Percentiles rank a stretch among this genome's conserved stretches.
These are phyloP conservation scores for Epichloe hybrida DNA, from an alignment of 2,329 filamentous ascomycete genomes.

Conservation along the genomic window DNA sequence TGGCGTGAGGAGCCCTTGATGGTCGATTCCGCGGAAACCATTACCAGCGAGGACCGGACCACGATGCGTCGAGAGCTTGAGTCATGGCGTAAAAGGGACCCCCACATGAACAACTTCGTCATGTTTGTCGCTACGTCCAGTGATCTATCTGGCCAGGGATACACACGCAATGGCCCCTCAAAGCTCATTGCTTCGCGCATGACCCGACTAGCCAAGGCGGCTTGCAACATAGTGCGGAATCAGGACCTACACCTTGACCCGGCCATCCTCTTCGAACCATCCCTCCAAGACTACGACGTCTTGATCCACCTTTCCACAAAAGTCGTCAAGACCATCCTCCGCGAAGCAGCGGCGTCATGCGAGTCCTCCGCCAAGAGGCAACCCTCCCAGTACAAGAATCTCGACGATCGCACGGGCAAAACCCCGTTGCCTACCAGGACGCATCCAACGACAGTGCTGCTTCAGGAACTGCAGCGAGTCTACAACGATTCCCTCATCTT, in stretches of 20 bases:
- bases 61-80: slow-evolving; percentile 59
- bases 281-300: slow-evolving; percentile 70
- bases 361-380: slow-evolving; percentile 25
- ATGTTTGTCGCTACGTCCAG: slow-evolving; percentile 71
- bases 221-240: slow-evolving; percentile 45
- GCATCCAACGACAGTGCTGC: slow-evolving; percentile 46
- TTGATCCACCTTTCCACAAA: slow-evolving; percentile 57
- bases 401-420: slow-evolving; percentile 44
- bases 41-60: slow-evolving; percentile 47
- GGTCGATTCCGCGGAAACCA: slow-evolving; percentile 52
- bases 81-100: slow-evolving; percentile 78
- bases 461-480: slow-evolving; percentile 50
- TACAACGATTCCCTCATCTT: slow-evolving; percentile 65
- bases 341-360: slow-evolving; percentile 20
- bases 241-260: slow-evolving; percentile 38
- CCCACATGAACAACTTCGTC: slow-evolving; percentile 69
- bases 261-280: slow-evolving; percentile 52
- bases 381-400: slow-evolving; percentile 65
- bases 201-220: slow-evolving; percentile 67
- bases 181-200: slow-evolving; percentile 77
- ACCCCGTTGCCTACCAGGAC: slow-evolving; percentile 36
- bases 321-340: slow-evolving; percentile 28
- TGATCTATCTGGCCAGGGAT: slow-evolving; percentile 66
- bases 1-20: slow-evolving; percentile 77
- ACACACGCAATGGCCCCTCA: slow-evolving; percentile 57